Conservation (phyloP, 139 green algal species). For the Penium margaritaceum region DNA sequence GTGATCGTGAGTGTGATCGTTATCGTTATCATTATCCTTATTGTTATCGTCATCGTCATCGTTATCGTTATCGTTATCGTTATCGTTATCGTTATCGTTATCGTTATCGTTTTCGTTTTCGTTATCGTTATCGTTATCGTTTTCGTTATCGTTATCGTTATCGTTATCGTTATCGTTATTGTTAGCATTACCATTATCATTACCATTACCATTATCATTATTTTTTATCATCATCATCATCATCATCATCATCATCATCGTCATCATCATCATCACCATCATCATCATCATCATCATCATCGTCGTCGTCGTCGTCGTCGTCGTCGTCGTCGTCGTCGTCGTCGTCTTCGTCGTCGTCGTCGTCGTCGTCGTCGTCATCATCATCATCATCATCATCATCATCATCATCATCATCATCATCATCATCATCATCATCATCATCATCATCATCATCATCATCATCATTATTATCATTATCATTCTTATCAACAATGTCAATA, state of each 20-base stretch:
- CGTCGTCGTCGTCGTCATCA: background rate
- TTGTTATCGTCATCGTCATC: background rate
- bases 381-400: background rate
- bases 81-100: background rate
- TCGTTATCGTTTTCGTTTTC: background rate
- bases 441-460: background rate
- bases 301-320: background rate
- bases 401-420: background rate
- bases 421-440: background rate
- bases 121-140: background rate
- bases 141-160: background rate
- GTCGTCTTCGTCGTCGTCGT: background rate
- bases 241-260: background rate
- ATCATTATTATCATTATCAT: background rate
- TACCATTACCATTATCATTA: slow-evolving; percentile 2
- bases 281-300: background rate
- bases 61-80: background rate
- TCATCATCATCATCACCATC: background rate
- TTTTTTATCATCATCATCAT: background rate
- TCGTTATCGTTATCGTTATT: background rate
- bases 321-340: background rate
- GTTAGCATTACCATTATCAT: background rate
- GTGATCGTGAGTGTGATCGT: background rate
- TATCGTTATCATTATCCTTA: background rate
- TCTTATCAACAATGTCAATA: background rate